These are phyloP conservation scores for Ophiostoma sp. DNA, from an alignment of 2,329 filamentous ascomycete species.

Conservation along the genomic window DNA sequence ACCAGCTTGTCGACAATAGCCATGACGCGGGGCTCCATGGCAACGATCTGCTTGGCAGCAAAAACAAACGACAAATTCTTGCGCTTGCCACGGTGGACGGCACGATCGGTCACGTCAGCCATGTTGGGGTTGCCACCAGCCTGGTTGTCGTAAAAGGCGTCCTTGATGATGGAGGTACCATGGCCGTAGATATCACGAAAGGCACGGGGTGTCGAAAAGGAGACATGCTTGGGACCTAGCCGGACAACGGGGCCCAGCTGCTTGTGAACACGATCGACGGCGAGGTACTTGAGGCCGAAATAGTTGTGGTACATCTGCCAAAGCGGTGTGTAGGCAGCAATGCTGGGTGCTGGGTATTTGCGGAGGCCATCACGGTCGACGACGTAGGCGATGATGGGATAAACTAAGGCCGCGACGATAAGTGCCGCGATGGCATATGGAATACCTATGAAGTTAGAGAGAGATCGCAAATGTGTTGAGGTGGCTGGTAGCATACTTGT, in stretches of 20 bases:
- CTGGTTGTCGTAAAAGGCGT: neutral
- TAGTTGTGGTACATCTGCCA: slow-evolving; percentile 10
- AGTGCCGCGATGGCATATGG: neutral
- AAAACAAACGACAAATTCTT: neutral
- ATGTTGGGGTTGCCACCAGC: neutral
- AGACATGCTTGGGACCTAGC: neutral
- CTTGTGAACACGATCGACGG: neutral
- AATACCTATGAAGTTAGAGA: neutral
- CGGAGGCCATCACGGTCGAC: neutral
- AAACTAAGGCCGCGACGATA: neutral
- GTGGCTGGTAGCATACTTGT: neutral
- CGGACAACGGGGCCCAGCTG: neutral
- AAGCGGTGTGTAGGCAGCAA: neutral
- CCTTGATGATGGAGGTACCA: neutral
- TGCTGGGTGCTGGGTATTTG: neutral
- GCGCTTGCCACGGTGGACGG: neutral
- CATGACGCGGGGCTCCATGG: neutral
- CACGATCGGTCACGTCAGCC: neutral
- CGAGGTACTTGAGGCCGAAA: neutral
- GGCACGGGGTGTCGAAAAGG: neutral
- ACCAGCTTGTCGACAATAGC: neutral
- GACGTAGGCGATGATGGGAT: neutral
- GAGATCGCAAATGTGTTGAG: neutral
- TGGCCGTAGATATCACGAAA: neutral
- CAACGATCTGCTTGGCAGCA: neutral